These are phyloP conservation scores for Reutealis trisperma DNA, from an alignment of 345 rosid genomes.

Conservation along the genomic window DNA sequence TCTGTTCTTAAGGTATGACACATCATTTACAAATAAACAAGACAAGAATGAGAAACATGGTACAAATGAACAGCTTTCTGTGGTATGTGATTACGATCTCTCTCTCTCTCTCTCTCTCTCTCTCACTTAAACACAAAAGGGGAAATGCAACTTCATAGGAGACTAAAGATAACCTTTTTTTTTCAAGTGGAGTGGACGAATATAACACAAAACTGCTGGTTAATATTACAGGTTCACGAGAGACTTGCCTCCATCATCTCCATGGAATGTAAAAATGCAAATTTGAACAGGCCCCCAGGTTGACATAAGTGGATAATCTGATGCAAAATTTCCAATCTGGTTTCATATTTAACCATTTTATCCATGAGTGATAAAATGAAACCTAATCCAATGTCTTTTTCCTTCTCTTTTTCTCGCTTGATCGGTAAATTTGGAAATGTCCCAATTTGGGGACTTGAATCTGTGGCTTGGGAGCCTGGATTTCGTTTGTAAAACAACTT, in stretches of 20 bases:
- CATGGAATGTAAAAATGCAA: conserved; percentile 77
- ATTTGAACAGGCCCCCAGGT: conserved; percentile 38
- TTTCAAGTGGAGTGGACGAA: background rate
- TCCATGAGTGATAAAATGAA: background rate
- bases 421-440: background rate
- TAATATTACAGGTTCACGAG: conserved; percentile 58
- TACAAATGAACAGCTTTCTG: conserved; percentile 49
- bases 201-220: background rate
- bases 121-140: no score
- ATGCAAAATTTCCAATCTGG: background rate
- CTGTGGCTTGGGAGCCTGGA: background rate
- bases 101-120: background rate
- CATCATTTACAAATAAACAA: conserved; percentile 39
- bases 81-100: conserved; percentile 40
- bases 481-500: background rate
- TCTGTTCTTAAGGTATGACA: conserved; percentile 58
- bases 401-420: background rate
- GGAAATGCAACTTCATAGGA: background rate
- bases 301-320: conserved; percentile 20
- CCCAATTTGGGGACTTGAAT: background rate
- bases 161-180: background rate
- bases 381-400: no score
- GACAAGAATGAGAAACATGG: conserved; percentile 23
- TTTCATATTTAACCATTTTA: background rate
- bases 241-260: conserved; percentile 78